phyloP scores from a whole-genome alignment of 2,329 filamentous ascomycete genomes.

The Xylaria sp. region DNA sequence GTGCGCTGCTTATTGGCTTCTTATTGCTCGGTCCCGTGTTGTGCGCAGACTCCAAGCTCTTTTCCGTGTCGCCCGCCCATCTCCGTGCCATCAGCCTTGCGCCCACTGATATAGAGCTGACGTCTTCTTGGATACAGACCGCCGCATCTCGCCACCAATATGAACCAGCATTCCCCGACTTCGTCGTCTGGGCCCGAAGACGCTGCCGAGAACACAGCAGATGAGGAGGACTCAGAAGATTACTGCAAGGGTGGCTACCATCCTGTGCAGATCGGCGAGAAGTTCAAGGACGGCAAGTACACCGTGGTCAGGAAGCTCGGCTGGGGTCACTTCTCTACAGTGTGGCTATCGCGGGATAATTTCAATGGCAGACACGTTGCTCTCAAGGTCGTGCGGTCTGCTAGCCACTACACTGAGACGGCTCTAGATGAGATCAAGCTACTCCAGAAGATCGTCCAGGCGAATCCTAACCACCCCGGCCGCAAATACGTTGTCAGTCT shows the following conservation, averaged over 20 bases:
- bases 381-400: conserved; percentile 96
- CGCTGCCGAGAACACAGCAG: conserved; percentile 88
- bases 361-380: conserved; percentile 92
- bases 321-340: conserved; percentile 99
- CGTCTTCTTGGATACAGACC: conserved; percentile 56
- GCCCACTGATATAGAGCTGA: conserved; percentile 44
- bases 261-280: conserved; percentile 91
- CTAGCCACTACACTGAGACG: conserved; percentile 98
- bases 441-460: conserved; percentile 94
- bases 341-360: conserved; percentile 87
- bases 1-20: conserved; percentile 31
- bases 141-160: conserved; percentile 65
- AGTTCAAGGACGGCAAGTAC: conserved; percentile 98
- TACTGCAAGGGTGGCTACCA: conserved; percentile 99
- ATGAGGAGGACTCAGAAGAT: conserved; percentile 98
- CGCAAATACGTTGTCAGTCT: conserved; percentile 95
- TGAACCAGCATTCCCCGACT: conserved; percentile 77
- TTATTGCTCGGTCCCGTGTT: conserved; percentile 18
- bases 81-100: conserved; percentile 24
- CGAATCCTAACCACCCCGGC: conserved; percentile 93
- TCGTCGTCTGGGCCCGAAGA: conserved; percentile 85
- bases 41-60: conserved; percentile 19
- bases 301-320: conserved; percentile 95
- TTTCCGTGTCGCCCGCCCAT: conserved; percentile 17
- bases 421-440: conserved; percentile 99